A percentile compares a stretch with the other conserved stretches of the same genome.
These are phyloP conservation scores for Clausena lansium DNA, from an alignment of 345 rosid species.

Conservation along the genomic window DNA sequence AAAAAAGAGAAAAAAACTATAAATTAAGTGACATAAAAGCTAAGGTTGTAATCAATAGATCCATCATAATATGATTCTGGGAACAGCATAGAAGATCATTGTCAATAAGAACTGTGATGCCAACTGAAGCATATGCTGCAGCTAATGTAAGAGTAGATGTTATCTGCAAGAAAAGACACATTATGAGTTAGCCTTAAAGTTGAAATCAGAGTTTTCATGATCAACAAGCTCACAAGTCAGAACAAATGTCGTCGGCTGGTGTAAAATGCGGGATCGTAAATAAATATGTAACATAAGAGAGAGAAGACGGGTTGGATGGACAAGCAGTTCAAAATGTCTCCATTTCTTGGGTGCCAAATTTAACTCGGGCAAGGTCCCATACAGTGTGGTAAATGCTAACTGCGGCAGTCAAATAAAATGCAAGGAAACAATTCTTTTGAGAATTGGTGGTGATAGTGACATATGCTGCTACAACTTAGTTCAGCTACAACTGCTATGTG, in stretches of 20 bases:
- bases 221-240: neutral
- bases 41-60: no score
- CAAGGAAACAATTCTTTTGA: neutral
- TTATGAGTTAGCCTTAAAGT: neutral
- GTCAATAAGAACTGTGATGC: slow-evolving; percentile 75
- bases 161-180: slow-evolving; percentile 38
- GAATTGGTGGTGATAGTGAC: neutral
- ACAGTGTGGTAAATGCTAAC: neutral
- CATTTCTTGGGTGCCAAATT: neutral
- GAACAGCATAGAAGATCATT: slow-evolving; percentile 57
- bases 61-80: no score
- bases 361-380: neutral
- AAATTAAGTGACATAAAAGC: no score
- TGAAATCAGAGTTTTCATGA: neutral
- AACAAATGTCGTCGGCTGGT: neutral
- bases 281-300: neutral
- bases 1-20: no score
- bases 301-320: neutral
- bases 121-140: slow-evolving; percentile 79
- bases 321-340: slow-evolving; percentile 1
- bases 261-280: neutral
- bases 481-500: neutral
- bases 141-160: slow-evolving; percentile 68
- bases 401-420: neutral
- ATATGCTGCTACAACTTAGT: neutral